These are phyloP conservation scores for Urostyla sp. DNA, from an alignment of 73 alveolate species.

Conservation along the genomic window DNA sequence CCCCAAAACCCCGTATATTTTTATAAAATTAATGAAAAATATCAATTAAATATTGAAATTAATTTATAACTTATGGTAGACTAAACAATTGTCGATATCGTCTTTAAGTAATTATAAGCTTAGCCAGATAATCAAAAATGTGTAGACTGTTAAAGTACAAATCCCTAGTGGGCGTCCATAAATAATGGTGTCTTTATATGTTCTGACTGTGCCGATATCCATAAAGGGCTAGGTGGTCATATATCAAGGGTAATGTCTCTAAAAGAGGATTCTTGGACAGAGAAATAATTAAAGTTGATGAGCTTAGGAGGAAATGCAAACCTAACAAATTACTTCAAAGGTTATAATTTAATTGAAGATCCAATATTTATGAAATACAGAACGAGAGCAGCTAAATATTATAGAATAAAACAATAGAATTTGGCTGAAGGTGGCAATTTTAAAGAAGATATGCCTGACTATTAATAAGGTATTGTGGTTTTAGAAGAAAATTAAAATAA, in stretches of 20 bases:
- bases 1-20: no score
- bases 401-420: no score
- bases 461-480: no score
- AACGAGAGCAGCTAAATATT: constrained; percentile 65
- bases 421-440: no score
- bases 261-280: constrained; percentile 67
- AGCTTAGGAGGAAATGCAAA: constrained; percentile 54
- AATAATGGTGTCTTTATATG: constrained; percentile 87
- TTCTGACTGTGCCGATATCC: constrained; percentile 89
- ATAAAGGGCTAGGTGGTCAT: constrained; percentile 80
- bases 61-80: constrained; percentile 23
- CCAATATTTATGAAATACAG: constrained; percentile 30
- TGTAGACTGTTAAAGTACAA: constrained; percentile 48
- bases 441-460: no score
- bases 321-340: constrained; percentile 16
- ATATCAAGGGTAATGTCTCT: constrained; percentile 59
- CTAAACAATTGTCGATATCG: constrained; percentile 19
- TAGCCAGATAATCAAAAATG: constrained; percentile 38
- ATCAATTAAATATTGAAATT: no score
- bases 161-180: constrained; percentile 86
- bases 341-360: constrained; percentile 42
- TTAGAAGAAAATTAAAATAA: no score
- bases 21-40: no score
- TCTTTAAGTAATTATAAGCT: constrained; percentile 37
- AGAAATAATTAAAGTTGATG: constrained; percentile 64